Evolutionary conservation across 768 basidiomycete genomes (phyloP).

Genomic region (Mycena alexandri): DNA sequence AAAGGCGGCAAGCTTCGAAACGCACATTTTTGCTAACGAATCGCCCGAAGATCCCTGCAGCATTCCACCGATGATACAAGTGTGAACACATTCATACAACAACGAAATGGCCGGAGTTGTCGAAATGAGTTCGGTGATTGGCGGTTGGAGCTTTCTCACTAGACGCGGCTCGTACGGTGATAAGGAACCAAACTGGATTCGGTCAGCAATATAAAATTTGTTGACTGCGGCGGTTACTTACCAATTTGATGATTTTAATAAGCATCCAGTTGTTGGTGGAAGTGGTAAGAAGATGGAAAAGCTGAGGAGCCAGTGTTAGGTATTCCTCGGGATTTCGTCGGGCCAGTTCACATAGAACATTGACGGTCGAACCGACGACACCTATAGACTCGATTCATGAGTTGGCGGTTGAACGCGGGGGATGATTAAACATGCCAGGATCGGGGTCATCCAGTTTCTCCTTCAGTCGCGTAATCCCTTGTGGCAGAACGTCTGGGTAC

Average conservation of each 20-base stretch:
- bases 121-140: conserved; percentile 94
- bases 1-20: conserved; percentile 93
- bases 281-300: conserved; percentile 93
- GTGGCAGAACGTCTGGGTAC: conserved; percentile 82
- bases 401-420: conserved; percentile 1
- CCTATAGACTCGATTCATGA: conserved; percentile 56
- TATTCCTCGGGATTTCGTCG: conserved; percentile 84
- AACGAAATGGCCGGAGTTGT: conserved; percentile 96
- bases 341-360: conserved; percentile 93
- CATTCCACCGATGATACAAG: conserved; percentile 98
- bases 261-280: conserved; percentile 99
- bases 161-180: conserved; percentile 94
- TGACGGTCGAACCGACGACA: conserved; percentile 94
- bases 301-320: conserved; percentile 87
- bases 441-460: conserved; percentile 88
- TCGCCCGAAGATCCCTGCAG: conserved; percentile 83
- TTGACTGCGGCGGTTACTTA: conserved; percentile 45
- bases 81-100: conserved; percentile 97
- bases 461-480: conserved; percentile 76
- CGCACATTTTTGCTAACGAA: conserved; percentile 86
- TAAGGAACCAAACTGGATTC: conserved; percentile 88
- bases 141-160: conserved; percentile 93
- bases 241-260: conserved; percentile 98
- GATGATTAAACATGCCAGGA: conserved; percentile 58
- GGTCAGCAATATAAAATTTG: conserved; percentile 23